These are phyloP conservation scores for Penstemon barbatus DNA, from an alignment of 257 asterid genomes.

Conservation along the genomic window DNA sequence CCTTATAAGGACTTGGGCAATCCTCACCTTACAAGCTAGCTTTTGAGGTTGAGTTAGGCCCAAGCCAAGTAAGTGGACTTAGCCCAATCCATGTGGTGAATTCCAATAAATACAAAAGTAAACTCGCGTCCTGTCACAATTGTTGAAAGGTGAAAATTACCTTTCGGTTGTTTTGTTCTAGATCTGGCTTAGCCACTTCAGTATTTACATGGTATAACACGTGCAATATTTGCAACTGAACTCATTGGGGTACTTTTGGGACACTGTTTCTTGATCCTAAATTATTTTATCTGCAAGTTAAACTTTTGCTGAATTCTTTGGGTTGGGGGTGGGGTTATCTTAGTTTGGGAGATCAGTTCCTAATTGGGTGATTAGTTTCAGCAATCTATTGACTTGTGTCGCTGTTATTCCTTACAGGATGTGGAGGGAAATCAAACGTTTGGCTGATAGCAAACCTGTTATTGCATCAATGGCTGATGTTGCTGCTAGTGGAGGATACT, in stretches of 20 bases:
- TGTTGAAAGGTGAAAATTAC: neutral
- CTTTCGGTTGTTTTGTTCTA: neutral
- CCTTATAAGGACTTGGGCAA: no score
- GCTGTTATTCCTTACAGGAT: constrained; percentile 38
- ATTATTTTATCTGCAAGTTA: neutral
- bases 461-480: constrained; percentile 80
- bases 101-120: no score
- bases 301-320: neutral
- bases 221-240: neutral
- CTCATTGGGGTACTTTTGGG: neutral
- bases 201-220: neutral
- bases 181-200: constrained; percentile 1
- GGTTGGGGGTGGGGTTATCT: neutral
- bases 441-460: constrained; percentile 65
- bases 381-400: neutral
- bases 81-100: no score
- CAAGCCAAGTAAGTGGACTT: no score
- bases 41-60: no score
- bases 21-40: no score
- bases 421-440: constrained; percentile 76
- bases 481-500: constrained; percentile 85
- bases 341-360: neutral
- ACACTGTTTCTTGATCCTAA: neutral
- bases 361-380: neutral
- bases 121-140: neutral